Percentiles rank a stretch among this genome's conserved stretches.
These are phyloP conservation scores for Yamadazyma oceani DNA, from an alignment of 1,139 yeast species.

Conservation along the genomic window DNA sequence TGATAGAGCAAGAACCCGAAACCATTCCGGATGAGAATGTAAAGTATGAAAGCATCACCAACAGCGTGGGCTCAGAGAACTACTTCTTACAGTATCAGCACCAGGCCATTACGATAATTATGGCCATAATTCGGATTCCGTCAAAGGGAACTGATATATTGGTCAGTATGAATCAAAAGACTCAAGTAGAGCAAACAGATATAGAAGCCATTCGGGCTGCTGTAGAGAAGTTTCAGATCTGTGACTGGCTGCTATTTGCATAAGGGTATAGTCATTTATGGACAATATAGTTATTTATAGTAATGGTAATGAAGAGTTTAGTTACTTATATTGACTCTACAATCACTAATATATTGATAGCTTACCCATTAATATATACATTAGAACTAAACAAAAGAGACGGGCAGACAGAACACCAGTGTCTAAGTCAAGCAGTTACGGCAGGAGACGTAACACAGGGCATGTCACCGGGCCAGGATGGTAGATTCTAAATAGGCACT, in stretches of 20 bases:
- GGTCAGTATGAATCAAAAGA: conserved; percentile 47
- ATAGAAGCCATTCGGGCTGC: conserved; percentile 8
- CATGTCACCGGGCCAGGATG: neutral
- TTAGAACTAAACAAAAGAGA: too few relatives aligned
- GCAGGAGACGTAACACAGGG: too few relatives aligned
- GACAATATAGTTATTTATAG: too few relatives aligned
- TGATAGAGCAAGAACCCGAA: conserved; percentile 21
- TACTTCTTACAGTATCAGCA: conserved; percentile 5
- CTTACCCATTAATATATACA: too few relatives aligned
- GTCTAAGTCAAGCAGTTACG: too few relatives aligned
- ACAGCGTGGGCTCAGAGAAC: conserved; percentile 2
- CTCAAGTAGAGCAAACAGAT: too few relatives aligned
- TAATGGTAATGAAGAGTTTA: too few relatives aligned
- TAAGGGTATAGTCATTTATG: neutral
- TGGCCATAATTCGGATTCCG: conserved; percentile 53
- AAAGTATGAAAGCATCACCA: conserved; percentile 3
- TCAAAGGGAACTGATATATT: conserved; percentile 61
- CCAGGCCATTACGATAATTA: conserved; percentile 7
- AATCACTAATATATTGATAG: too few relatives aligned
- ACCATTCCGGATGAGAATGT: conserved; percentile 7
- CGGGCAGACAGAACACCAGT: too few relatives aligned
- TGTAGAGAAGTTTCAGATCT: conserved; percentile 20
- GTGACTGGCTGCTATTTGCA: conserved; percentile 32
- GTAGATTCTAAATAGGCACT: too few relatives aligned
- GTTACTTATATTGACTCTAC: too few relatives aligned